These are phyloP conservation scores for Polyporus tsugae DNA, from an alignment of 1,284 basidiomycete species.

Conservation along the genomic window DNA sequence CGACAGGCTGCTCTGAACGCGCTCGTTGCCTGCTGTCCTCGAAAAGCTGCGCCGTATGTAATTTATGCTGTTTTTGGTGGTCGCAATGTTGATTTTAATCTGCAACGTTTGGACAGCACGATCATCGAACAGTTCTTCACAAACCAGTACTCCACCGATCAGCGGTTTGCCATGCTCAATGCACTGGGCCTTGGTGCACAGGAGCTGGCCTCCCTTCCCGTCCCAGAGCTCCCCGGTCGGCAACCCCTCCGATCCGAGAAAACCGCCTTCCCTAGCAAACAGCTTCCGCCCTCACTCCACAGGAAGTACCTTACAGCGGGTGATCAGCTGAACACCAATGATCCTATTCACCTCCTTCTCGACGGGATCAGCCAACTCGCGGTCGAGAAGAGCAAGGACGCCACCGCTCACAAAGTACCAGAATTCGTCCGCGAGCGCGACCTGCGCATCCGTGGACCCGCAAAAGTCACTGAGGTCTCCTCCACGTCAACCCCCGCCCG, in stretches of 20 bases:
- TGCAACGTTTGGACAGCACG: constrained; percentile 53
- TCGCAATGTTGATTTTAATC: constrained; percentile 5
- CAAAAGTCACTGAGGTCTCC: constrained; percentile 55
- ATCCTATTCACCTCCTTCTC: constrained; percentile 60
- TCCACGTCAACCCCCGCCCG: constrained; percentile 24
- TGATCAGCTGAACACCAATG: constrained; percentile 41
- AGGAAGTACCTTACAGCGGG: constrained; percentile 63
- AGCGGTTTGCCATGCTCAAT: constrained; percentile 87
- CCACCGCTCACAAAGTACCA: constrained; percentile 59
- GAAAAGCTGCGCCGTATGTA: constrained; percentile 81
- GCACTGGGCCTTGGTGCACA: constrained; percentile 87
- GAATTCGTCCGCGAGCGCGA: constrained; percentile 75
- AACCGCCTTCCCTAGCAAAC: constrained; percentile 79
- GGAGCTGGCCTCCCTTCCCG: constrained; percentile 80
- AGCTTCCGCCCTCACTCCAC: constrained; percentile 76
- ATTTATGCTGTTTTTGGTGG: background rate
- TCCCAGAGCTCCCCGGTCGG: constrained; percentile 50
- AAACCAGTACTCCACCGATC: constrained; percentile 88
- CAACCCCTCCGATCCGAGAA: constrained; percentile 47
- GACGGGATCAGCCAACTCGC: constrained; percentile 66
- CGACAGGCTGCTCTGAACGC: constrained; percentile 83
- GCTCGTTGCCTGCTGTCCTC: constrained; percentile 82
- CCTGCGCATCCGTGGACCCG: constrained; percentile 68
- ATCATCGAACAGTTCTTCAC: constrained; percentile 95
- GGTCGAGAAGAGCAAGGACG: constrained; percentile 62